Percentiles rank a stretch among this genome's conserved stretches.
phyloP scores from a whole-genome alignment of 805 yeast genomes.

The Yamadazyma nakazawae region DNA sequence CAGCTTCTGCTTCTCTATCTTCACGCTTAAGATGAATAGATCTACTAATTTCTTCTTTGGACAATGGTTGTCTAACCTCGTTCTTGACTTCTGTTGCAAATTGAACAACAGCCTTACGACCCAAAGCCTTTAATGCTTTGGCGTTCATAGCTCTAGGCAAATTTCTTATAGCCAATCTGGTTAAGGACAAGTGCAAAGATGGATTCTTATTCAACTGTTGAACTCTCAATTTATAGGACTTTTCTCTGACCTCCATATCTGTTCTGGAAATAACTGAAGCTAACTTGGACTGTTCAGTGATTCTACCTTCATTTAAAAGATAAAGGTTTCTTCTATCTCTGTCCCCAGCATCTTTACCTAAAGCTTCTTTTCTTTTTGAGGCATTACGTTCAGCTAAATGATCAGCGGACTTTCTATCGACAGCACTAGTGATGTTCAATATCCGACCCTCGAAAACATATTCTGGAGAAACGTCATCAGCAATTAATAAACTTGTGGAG shows the following conservation, averaged over 20 bases:
- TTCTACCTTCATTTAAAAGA: constrained; percentile 90
- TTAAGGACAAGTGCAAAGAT: constrained; percentile 84
- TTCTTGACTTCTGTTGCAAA: constrained; percentile 87
- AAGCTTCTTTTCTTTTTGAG: constrained; percentile 62
- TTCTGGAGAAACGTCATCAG: constrained; percentile 87
- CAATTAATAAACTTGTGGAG: constrained; percentile 65
- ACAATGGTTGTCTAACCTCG: constrained; percentile 73
- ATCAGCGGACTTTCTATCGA: constrained; percentile 80
- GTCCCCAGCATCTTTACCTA: constrained; percentile 78
- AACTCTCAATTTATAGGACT: constrained; percentile 80
- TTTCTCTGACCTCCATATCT: constrained; percentile 84
- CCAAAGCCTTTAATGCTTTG: constrained; percentile 84
- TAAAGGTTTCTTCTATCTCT: constrained; percentile 83
- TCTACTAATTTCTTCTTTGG: constrained; percentile 83
- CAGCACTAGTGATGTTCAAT: constrained; percentile 77
- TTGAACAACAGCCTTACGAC: constrained; percentile 90
- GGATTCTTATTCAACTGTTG: constrained; percentile 91
- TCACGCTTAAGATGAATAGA: constrained; percentile 66
- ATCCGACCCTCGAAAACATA: constrained; percentile 94
- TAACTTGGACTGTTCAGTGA: constrained; percentile 73
- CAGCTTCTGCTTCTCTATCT: constrained; percentile 31
- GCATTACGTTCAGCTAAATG: constrained; percentile 71
- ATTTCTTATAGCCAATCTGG: constrained; percentile 92
- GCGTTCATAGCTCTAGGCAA: constrained; percentile 89
- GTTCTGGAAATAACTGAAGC: constrained; percentile 64